phyloP scores from a whole-genome alignment of 2,329 filamentous ascomycete species.

The Dactylellina parvicollis region DNA sequence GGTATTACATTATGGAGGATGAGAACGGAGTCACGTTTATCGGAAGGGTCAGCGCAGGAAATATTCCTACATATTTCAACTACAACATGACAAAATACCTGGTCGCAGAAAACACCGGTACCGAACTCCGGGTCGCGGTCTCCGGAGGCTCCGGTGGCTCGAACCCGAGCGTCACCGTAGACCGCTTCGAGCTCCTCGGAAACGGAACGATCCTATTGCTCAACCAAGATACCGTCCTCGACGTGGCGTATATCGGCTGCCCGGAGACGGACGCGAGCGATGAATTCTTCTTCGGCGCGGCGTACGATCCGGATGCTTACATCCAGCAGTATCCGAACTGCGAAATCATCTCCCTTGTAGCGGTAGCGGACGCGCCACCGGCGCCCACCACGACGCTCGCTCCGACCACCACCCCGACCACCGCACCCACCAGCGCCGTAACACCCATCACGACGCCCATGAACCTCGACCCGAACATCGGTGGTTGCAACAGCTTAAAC shows the following conservation, averaged over 20 bases:
- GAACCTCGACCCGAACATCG: constrained; percentile 19
- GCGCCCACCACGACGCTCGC: neutral
- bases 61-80: constrained; percentile 4
- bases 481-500: constrained; percentile 37
- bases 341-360: neutral
- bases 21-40: constrained; percentile 4
- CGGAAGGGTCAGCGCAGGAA: neutral
- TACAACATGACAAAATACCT: constrained; percentile 13
- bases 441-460: constrained; percentile 13
- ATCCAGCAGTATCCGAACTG: constrained; percentile 10
- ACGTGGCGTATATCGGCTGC: constrained; percentile 17
- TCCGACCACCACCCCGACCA: too few species aligned
- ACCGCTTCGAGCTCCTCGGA: constrained; percentile 10
- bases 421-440: constrained; percentile 4
- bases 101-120: neutral
- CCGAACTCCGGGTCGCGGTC: neutral
- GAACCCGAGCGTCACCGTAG: neutral
- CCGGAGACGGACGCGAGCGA: neutral
- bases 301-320: neutral
- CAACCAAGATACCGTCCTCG: neutral
- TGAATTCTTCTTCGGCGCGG: constrained; percentile 12
- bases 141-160: neutral
- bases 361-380: neutral
- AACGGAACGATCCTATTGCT: constrained; percentile 7
- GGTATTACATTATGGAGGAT: constrained; percentile 21